Percentiles rank a stretch among this genome's conserved stretches.
These are phyloP conservation scores for Boletus speciosus DNA, from an alignment of 768 basidiomycete genomes.

Conservation along the genomic window DNA sequence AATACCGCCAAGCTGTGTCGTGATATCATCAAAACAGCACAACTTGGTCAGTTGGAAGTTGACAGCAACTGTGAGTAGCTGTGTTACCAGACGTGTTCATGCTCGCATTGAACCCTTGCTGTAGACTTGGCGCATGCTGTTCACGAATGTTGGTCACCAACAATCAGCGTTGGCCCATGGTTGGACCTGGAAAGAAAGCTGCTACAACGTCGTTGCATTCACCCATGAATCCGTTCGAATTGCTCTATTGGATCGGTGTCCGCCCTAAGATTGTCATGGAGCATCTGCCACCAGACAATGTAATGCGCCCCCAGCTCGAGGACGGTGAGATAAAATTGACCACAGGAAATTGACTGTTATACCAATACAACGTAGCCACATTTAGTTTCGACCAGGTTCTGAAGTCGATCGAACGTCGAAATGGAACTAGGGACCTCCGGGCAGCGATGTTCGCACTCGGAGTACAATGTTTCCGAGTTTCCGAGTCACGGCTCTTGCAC, in stretches of 20 bases:
- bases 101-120: background rate
- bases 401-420: background rate
- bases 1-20: constrained; percentile 12
- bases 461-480: background rate
- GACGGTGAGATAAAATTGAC: no score
- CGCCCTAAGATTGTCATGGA: no score
- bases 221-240: background rate
- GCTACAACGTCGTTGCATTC: background rate
- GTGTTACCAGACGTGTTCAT: background rate
- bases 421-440: background rate
- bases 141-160: background rate
- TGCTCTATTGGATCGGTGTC: background rate
- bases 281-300: background rate
- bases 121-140: background rate
- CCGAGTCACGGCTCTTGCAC: background rate
- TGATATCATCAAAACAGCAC: background rate
- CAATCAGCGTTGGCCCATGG: background rate
- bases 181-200: background rate
- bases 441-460: background rate
- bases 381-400: background rate
- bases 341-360: background rate
- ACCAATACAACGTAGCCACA: background rate
- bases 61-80: constrained; percentile 6
- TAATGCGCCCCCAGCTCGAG: background rate
- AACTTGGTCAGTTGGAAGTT: background rate